Evolutionary conservation across 73 alveolate species (phyloP).

Genomic region (Breviolum minutum): DNA sequence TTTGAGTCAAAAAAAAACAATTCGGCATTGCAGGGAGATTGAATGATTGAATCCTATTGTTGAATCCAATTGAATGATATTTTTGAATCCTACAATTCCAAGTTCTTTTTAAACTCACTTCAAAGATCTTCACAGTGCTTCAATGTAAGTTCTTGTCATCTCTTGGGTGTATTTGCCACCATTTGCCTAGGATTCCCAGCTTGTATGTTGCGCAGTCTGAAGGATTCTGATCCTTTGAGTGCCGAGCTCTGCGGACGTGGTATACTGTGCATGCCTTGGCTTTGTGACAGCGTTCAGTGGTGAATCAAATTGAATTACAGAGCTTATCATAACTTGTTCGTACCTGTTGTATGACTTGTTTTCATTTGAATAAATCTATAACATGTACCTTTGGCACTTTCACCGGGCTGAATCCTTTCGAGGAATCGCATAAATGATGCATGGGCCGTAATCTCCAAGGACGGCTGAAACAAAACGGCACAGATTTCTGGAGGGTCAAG

Average conservation of each 20-base stretch:
- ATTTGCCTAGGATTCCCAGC: neutral
- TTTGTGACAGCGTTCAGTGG: neutral
- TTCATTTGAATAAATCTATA: too few species aligned
- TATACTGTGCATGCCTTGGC: neutral
- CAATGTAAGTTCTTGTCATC: too few species aligned
- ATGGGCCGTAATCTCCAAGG: constrained; percentile 77
- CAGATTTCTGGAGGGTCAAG: neutral
- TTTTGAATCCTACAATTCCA: neutral
- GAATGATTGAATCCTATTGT: neutral
- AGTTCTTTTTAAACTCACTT: neutral
- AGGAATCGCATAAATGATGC: constrained; percentile 87
- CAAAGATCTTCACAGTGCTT: too few species aligned
- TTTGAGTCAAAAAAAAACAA: too few species aligned
- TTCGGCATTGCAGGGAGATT: neutral
- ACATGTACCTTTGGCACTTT: too few species aligned
- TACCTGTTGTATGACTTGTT: too few species aligned
- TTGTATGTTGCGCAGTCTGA: neutral
- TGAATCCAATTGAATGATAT: neutral
- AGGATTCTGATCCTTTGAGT: neutral
- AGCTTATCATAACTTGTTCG: too few species aligned
- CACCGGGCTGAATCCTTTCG: neutral
- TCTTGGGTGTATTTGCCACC: neutral
- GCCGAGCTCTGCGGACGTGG: constrained; percentile 30
- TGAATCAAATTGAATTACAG: too few species aligned
- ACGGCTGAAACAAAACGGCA: neutral